Base-by-base conservation (phyloP, 306 rosid species). In the Vigna nakashimae region DNA sequence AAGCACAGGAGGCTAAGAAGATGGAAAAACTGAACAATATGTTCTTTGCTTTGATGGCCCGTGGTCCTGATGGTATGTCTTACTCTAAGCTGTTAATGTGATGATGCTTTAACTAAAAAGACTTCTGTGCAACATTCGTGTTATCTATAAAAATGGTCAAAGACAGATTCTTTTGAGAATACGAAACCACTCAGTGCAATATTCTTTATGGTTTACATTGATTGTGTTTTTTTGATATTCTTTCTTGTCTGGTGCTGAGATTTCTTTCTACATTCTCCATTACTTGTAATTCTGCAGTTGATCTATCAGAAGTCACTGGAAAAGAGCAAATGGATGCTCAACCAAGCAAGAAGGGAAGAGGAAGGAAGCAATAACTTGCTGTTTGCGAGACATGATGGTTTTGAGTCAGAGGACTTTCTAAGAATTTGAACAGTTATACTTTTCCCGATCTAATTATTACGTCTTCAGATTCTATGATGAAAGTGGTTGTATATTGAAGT, bases 11-110 rank as follows among this genome's bases (percentile, higher is more conserved):
- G 22, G 98, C 94, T 26, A 93, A 85, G 84, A 93, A 93, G 89
- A 93, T 93, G 98, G 98, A 93, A 71, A 93, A 88, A 80, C 91
- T 93, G 40, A 90, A 93, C 73, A 90, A 90, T 82, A 84, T 90
- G 69, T 93, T 93, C 82, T 93, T 93, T 91, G 80, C 98, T 65
- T 77, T 93, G 86, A 93, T 92, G 98, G 90, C 98, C 64, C 86
- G 98, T 20, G 98, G 98, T 56, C 98, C 98, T 58, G 96, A 90
- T 60, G 97, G 97, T 92, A 86, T 51, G 73, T 48, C 65, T 53
- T 75, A 66, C 56, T 22, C 57, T 46, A 7, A 20, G 30, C 65
- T 63, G 50, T 81, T 49, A 34, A 24, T 53, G 10, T 53, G 10
- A 11, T 75, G 49, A 53, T 45, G 18, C 53, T 73, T 77, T 7